phyloP scores from a whole-genome alignment of 148 eudicot genomes.

The Rhododendron williamsianum region DNA sequence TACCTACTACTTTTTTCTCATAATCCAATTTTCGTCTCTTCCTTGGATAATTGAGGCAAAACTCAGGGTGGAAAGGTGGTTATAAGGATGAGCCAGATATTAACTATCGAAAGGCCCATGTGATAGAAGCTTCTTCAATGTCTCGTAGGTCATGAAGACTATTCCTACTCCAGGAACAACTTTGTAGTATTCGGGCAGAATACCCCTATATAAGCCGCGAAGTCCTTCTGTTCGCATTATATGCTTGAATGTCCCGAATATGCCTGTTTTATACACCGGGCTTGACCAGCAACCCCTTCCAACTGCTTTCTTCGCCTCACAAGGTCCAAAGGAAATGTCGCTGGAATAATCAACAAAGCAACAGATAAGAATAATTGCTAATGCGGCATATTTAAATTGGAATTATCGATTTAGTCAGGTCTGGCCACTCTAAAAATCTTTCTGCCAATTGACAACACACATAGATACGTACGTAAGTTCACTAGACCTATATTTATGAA shows the following conservation, averaged over 20 bases:
- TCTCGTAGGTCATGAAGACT: conserved; percentile 66
- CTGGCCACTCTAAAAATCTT: not conserved
- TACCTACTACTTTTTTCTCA: not conserved
- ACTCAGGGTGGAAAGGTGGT: not conserved
- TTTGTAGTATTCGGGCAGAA: conserved; percentile 62
- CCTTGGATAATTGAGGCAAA: not conserved
- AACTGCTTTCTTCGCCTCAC: conserved; percentile 71
- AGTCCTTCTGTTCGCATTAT: conserved; percentile 52
- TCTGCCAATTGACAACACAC: not conserved
- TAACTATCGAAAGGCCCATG: conserved; percentile 6
- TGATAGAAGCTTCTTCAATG: conserved; percentile 49
- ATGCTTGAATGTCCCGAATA: conserved; percentile 44
- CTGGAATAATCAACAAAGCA: conserved; percentile 26
- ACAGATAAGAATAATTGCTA: not conserved
- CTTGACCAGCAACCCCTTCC: conserved; percentile 63
- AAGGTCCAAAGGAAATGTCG: conserved; percentile 64
- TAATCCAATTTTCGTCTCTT: not conserved
- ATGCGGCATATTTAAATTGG: not conserved
- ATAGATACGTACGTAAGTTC: not conserved
- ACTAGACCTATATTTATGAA: not conserved
- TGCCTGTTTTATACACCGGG: conserved; percentile 48
- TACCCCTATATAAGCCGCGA: conserved; percentile 62
- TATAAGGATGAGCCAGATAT: not conserved
- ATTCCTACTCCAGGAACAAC: conserved; percentile 74
- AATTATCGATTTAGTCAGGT: not conserved